A percentile compares a stretch with the other conserved stretches of the same genome.
Conservation (phyloP, 106 monocot genomes). For the Platanthera zijinensis region DNA sequence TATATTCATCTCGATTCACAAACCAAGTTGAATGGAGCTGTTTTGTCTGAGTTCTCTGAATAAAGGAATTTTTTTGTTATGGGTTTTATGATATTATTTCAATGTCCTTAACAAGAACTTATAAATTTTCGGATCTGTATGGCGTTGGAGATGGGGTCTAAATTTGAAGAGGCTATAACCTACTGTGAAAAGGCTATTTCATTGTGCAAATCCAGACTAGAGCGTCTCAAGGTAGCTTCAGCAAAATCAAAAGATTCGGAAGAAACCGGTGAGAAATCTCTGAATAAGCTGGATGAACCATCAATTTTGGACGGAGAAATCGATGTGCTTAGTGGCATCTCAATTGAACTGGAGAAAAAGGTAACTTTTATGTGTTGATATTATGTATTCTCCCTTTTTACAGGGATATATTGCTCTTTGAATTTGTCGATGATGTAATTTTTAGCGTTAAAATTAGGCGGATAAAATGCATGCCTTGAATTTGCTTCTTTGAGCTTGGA, state of each 20-base stretch:
- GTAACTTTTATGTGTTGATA: conserved; percentile 19
- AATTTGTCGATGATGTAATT: background rate
- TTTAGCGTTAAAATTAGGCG: no score
- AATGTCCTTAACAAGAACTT: background rate
- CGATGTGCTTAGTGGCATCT: conserved; percentile 43
- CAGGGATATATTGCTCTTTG: no score
- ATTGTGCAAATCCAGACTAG: conserved; percentile 56
- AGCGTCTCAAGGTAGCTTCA: conserved; percentile 36
- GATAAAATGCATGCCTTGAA: no score
- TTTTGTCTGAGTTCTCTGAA: no score
- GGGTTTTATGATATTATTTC: no score
- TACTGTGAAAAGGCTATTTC: conserved; percentile 76
- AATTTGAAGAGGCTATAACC: conserved; percentile 57
- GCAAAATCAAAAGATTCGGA: conserved; percentile 8
- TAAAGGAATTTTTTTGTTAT: no score
- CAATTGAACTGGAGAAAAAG: conserved; percentile 82
- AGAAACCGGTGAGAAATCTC: background rate
- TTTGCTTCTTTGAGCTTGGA: no score
- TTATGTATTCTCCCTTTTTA: no score
- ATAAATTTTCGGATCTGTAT: conserved; percentile 93
- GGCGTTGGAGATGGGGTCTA: conserved; percentile 61
- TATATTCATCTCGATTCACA: no score
- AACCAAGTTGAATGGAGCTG: no score
- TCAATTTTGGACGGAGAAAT: conserved; percentile 39
- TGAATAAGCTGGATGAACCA: conserved; percentile 9